phyloP scores from a whole-genome alignment of 2,329 filamentous ascomycete species.

The Paramyrothecium sp. region DNA sequence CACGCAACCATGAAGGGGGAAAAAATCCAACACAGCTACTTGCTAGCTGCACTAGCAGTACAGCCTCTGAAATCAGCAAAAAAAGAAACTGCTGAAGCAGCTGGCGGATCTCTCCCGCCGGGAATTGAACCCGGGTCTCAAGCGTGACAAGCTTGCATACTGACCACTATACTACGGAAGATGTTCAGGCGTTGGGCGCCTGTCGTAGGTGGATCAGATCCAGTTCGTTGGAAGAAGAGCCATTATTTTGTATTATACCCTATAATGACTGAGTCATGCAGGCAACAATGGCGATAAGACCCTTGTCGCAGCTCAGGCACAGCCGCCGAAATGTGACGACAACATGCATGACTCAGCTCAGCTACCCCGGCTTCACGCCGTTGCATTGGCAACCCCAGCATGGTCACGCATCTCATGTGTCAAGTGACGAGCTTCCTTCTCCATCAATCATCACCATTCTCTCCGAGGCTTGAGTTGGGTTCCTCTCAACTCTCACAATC shows the following conservation, averaged over 20 bases:
- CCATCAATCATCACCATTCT: background rate
- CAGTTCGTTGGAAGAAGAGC: background rate
- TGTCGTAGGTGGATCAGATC: slow-evolving; percentile 1
- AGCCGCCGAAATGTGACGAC: too few relatives aligned
- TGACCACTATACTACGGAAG: slow-evolving; percentile 9
- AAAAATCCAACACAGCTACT: too few relatives aligned
- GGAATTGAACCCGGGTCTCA: slow-evolving; percentile 5
- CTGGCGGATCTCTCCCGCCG: slow-evolving; percentile 3
- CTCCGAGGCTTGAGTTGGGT: background rate
- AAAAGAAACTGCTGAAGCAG: background rate
- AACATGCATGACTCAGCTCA: background rate
- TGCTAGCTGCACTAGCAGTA: background rate
- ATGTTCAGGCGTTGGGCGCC: background rate
- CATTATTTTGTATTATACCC: background rate
- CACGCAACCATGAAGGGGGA: too few relatives aligned
- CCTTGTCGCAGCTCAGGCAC: background rate
- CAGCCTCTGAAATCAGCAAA: background rate
- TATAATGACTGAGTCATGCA: background rate
- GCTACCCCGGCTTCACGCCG: background rate
- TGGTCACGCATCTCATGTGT: background rate
- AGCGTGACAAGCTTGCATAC: slow-evolving; percentile 7
- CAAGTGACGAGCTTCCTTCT: background rate
- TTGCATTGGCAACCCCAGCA: background rate
- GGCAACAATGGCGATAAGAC: background rate
- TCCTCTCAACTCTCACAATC: too few relatives aligned